Conservation (phyloP, 768 basidiomycete species). For the Collybia sp. region DNA sequence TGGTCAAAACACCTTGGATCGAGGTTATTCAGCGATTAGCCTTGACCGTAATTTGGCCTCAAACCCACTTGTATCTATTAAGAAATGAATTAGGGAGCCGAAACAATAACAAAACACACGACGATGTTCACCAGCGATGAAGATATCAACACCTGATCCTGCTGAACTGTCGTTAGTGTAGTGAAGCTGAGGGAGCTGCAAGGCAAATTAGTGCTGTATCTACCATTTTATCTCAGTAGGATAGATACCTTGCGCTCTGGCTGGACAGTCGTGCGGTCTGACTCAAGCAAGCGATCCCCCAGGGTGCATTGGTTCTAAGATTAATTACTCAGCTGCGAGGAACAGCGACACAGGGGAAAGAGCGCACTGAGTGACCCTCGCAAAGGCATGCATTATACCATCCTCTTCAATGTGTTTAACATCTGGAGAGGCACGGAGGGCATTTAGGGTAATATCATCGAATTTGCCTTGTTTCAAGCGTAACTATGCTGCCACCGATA, state of each 20-base stretch:
- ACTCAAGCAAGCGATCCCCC: conserved; percentile 21
- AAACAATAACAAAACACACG: neutral
- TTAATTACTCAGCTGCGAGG: neutral
- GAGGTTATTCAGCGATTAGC: neutral
- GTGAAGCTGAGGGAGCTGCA: conserved; percentile 7
- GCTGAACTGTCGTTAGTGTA: conserved; percentile 8
- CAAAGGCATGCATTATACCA: conserved; percentile 15
- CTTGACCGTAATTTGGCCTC: neutral
- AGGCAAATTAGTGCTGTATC: neutral
- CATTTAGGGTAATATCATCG: conserved; percentile 9
- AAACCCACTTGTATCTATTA: conserved; percentile 13
- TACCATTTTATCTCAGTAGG: neutral
- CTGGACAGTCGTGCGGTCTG: conserved; percentile 8
- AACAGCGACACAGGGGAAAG: neutral
- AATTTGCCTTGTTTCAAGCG: conserved; percentile 7
- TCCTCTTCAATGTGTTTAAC: conserved; percentile 22
- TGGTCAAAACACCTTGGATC: conserved; percentile 13
- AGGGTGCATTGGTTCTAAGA: conserved; percentile 20
- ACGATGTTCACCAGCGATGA: conserved; percentile 19
- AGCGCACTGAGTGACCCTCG: conserved; percentile 12
- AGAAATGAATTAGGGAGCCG: neutral
- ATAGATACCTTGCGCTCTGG: conserved; percentile 6
- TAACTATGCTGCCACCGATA: neutral
- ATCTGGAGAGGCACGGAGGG: conserved; percentile 13
- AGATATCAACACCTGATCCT: conserved; percentile 10